A percentile compares a stretch with the other conserved stretches of the same genome.
Conservation (phyloP, 495 filamentous ascomycete genomes). For the Neurospora tetrasperma region DNA sequence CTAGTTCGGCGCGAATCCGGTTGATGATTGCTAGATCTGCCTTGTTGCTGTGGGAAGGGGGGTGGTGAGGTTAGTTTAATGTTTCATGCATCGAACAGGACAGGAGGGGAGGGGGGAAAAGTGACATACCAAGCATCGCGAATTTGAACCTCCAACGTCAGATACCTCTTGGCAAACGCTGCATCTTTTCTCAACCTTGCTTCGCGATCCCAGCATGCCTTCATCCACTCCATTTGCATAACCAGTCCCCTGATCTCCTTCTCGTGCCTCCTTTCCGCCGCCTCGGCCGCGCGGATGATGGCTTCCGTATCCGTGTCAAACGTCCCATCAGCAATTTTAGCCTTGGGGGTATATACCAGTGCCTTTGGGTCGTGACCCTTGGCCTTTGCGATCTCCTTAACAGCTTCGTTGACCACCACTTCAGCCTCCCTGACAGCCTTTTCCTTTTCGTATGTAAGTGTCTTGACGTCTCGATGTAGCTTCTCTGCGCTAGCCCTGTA, state of each 20-base stretch:
- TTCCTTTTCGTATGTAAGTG: conserved; percentile 29
- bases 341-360: not conserved
- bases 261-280: conserved; percentile 52
- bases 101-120: conserved; percentile 6
- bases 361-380: not conserved
- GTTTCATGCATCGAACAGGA: not conserved
- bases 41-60: conserved; percentile 57
- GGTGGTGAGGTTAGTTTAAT: not conserved
- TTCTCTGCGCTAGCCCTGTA: conserved; percentile 35
- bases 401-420: conserved; percentile 11
- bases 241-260: conserved; percentile 75
- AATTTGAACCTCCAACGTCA: conserved; percentile 69
- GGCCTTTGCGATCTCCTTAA: not conserved
- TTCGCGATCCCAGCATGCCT: conserved; percentile 67
- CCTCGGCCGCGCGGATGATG: conserved; percentile 40
- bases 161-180: conserved; percentile 67
- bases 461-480: conserved; percentile 31
- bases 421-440: conserved; percentile 17
- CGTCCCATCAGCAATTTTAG: conserved; percentile 3
- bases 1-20: conserved; percentile 47
- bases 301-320: conserved; percentile 23
- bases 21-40: conserved; percentile 76
- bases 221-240: conserved; percentile 84
- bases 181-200: conserved; percentile 66
- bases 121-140: conserved; percentile 74